Conservation (phyloP, 1,284 basidiomycete species). For the Tremellales sp. region DNA sequence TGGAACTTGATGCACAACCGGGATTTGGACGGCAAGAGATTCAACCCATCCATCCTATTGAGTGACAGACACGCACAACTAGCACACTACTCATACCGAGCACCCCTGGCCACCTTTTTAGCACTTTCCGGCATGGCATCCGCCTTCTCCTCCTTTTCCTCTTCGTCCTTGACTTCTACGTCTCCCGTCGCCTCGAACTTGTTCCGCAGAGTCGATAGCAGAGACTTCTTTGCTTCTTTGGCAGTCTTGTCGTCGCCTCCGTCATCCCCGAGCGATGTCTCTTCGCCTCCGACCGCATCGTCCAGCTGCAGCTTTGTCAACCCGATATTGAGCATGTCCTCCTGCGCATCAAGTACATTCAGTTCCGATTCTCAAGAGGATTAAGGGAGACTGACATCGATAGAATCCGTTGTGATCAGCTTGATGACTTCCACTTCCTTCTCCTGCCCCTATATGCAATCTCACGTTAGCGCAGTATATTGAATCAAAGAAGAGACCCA, state of each 20-base stretch:
- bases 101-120: too few species aligned
- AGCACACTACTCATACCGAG: too few species aligned
- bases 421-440: conserved; percentile 63
- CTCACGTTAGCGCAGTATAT: background rate
- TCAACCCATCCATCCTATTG: too few species aligned
- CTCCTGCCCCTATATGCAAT: conserved; percentile 39
- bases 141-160: conserved; percentile 7
- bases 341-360: conserved; percentile 46
- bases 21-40: too few species aligned
- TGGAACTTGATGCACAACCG: conserved; percentile 18
- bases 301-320: conserved; percentile 86
- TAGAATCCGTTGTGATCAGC: conserved; percentile 85
- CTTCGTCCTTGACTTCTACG: conserved; percentile 5
- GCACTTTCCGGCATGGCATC: too few species aligned
- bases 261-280: conserved; percentile 30
- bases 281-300: conserved; percentile 77
- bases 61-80: too few species aligned
- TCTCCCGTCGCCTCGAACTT: conserved; percentile 53
- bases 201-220: conserved; percentile 73
- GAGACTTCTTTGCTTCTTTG: conserved; percentile 68
- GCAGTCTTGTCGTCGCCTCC: conserved; percentile 60
- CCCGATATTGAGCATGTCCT: conserved; percentile 88
- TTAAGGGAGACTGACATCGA: conserved; percentile 57
- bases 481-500: conserved; percentile 8
- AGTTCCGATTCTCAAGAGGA: background rate